Evolutionary conservation across 2,329 filamentous ascomycete species (phyloP).

Genomic region (Proliferodiscus dingleyae): DNA sequence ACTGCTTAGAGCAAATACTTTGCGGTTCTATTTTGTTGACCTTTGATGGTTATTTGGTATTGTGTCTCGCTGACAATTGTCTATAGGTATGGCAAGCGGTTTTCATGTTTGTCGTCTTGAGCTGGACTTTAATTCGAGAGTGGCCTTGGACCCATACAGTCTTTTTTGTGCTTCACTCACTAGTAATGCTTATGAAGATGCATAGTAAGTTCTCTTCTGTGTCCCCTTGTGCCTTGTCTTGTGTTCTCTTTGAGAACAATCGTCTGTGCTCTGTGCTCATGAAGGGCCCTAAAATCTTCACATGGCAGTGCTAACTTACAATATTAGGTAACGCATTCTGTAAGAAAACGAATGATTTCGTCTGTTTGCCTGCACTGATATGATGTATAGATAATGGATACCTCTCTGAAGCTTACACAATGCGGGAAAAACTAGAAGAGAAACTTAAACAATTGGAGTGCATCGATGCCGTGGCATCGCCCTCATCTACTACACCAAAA

Average conservation of each 20-base stretch:
- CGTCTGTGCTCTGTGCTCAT: too few relatives aligned
- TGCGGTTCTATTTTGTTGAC: too few relatives aligned
- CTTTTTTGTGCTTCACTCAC: conserved; percentile 68
- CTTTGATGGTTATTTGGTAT: neutral
- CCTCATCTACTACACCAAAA: conserved; percentile 39
- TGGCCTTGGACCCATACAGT: conserved; percentile 84
- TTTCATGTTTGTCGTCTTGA: conserved; percentile 58
- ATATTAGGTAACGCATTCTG: conserved; percentile 59
- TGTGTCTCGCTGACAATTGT: neutral
- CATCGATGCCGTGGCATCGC: conserved; percentile 42
- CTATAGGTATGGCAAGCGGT: conserved; percentile 59
- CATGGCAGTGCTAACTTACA: neutral
- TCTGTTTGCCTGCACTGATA: conserved; percentile 2
- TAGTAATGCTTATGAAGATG: conserved; percentile 80
- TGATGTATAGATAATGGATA: conserved; percentile 58
- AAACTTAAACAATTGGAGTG: conserved; percentile 54
- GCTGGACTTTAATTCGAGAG: conserved; percentile 62
- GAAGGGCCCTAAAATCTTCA: too few relatives aligned
- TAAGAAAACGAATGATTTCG: conserved; percentile 5
- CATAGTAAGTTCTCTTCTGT: conserved; percentile 52
- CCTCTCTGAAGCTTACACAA: conserved; percentile 55
- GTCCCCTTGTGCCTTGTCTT: too few relatives aligned
- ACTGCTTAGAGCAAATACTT: too few relatives aligned
- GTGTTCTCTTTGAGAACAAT: too few relatives aligned
- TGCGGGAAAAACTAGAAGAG: conserved; percentile 39